phyloP scores from a whole-genome alignment of 108 stramenopile genomes.

The Cyclostephanos tholiformis region DNA sequence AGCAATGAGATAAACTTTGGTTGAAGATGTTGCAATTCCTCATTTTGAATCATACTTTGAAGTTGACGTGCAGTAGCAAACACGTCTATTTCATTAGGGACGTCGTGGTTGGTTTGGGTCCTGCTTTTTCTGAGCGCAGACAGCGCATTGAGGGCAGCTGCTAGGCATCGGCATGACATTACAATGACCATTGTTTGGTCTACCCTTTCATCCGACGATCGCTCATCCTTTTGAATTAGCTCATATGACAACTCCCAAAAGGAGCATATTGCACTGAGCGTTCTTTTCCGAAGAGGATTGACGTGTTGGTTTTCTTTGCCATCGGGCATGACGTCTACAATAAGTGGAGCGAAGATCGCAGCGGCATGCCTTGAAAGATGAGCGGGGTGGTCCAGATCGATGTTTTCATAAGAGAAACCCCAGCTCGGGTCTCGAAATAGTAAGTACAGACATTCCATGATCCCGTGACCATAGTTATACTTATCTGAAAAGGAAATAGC shows the following conservation, averaged over 20 bases:
- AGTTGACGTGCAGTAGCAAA: conserved; percentile 31
- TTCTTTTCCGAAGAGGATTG: conserved; percentile 60
- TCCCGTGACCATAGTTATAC: conserved; percentile 14
- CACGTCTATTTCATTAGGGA: conserved; percentile 31
- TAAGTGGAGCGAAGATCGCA: conserved; percentile 67
- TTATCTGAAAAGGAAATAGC: conserved; percentile 13
- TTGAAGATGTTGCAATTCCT: conserved; percentile 10
- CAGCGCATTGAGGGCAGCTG: conserved; percentile 30
- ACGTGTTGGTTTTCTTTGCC: conserved; percentile 52
- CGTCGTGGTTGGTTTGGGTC: conserved; percentile 1
- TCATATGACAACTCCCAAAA: conserved; percentile 39
- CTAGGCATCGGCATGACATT: conserved; percentile 29
- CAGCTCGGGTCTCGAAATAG: conserved; percentile 25
- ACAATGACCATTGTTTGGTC: not conserved
- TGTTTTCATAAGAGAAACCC: not conserved
- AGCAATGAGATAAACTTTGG: conserved; percentile 26
- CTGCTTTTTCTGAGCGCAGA: conserved; percentile 35
- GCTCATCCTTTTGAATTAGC: conserved; percentile 17
- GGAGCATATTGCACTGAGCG: conserved; percentile 38
- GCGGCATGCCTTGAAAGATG: conserved; percentile 54
- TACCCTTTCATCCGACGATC: not conserved
- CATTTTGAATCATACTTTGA: conserved; percentile 28
- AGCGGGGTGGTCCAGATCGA: not conserved
- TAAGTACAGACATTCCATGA: conserved; percentile 36
- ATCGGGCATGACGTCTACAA: conserved; percentile 52